Percentiles rank a stretch among this genome's conserved stretches.
Evolutionary conservation across 306 rosid genomes (phyloP).

Genomic region (Quercus dentata): DNA sequence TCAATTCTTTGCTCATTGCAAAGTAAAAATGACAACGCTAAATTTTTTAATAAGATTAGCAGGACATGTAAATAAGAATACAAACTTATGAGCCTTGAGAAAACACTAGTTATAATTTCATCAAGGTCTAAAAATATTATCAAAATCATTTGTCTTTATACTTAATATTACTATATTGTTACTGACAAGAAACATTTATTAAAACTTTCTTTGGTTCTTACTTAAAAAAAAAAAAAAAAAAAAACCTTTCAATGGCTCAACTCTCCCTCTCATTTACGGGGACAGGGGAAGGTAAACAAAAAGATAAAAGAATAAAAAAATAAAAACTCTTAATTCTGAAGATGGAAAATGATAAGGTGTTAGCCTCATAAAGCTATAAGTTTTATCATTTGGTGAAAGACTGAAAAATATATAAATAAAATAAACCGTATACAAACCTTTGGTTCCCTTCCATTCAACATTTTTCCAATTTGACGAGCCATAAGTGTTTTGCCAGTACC

Average conservation of each 20-base stretch:
- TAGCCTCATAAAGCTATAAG: background rate
- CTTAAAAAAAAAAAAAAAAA: too few relatives aligned
- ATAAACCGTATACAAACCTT: constrained; percentile 59
- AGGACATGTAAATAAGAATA: too few relatives aligned
- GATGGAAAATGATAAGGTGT: background rate
- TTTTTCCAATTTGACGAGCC: constrained; percentile 98
- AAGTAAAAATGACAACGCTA: background rate
- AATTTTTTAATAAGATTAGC: background rate
- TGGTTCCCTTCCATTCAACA: constrained; percentile 95
- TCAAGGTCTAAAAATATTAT: too few relatives aligned
- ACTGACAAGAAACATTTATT: too few relatives aligned
- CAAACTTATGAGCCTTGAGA: too few relatives aligned
- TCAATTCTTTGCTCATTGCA: background rate
- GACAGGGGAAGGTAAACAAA: background rate
- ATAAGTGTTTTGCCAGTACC: constrained; percentile 99
- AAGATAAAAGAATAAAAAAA: too few relatives aligned
- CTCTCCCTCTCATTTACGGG: background rate
- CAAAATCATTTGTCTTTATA: too few relatives aligned
- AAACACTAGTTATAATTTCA: too few relatives aligned
- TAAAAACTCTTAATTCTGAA: background rate
- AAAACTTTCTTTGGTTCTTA: too few relatives aligned
- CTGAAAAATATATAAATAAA: background rate
- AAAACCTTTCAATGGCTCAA: background rate
- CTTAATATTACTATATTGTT: too few relatives aligned
- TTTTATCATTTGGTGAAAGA: background rate